A percentile compares a stretch with the other conserved stretches of the same genome.
phyloP scores from a whole-genome alignment of 116 monocot species.

The Iris pallida region DNA sequence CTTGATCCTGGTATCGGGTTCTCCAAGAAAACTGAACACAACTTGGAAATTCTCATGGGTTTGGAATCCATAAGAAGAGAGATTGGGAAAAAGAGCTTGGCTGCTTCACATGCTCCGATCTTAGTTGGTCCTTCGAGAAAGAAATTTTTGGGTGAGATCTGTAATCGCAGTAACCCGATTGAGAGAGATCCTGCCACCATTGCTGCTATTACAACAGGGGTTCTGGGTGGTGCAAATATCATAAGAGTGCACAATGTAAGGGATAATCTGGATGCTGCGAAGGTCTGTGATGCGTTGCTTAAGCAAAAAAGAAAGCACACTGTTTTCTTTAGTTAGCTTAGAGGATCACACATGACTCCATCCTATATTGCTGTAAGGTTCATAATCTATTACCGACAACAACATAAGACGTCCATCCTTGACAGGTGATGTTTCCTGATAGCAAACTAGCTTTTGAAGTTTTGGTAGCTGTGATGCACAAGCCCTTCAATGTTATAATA shows the following conservation, averaged over 20 bases:
- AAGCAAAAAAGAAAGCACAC: constrained; percentile 7
- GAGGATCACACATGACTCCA: too few species aligned
- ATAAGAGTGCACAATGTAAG: constrained; percentile 79
- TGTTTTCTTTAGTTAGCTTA: too few species aligned
- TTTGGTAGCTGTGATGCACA: too few species aligned
- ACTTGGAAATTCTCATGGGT: constrained; percentile 57
- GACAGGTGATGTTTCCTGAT: too few species aligned
- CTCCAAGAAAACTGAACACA: constrained; percentile 57
- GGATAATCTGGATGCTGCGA: constrained; percentile 62
- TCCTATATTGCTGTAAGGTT: too few species aligned
- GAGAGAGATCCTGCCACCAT: constrained; percentile 78
- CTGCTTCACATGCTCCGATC: constrained; percentile 49
- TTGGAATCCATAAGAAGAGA: constrained; percentile 43
- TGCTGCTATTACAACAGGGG: constrained; percentile 50
- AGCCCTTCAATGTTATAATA: too few species aligned
- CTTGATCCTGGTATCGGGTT: constrained; percentile 89
- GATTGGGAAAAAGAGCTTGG: constrained; percentile 42
- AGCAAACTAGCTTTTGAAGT: too few species aligned
- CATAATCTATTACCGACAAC: too few species aligned
- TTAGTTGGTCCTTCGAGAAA: constrained; percentile 83
- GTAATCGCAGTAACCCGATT: constrained; percentile 26
- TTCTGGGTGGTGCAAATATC: constrained; percentile 80
- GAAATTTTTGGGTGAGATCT: constrained; percentile 75
- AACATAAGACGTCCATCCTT: too few species aligned
- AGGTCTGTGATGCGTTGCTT: constrained; percentile 65